A percentile compares a stretch with the other conserved stretches of the same genome.
These are phyloP conservation scores for Rhizopogon vesiculosus DNA, from an alignment of 768 basidiomycete genomes.

Conservation along the genomic window DNA sequence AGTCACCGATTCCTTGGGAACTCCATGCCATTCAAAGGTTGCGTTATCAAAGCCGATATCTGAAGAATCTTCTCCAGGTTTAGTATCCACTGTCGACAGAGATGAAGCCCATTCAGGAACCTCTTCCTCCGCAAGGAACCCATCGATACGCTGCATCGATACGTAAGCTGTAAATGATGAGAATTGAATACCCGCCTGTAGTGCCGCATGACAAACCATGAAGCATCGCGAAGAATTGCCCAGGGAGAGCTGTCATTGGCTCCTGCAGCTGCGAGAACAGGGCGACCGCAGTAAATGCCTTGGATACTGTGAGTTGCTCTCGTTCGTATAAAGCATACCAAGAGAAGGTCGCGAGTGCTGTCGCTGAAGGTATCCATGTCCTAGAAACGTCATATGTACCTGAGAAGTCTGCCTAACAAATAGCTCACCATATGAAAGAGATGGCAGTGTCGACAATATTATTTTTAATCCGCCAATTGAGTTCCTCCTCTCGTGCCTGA, in stretches of 20 bases:
- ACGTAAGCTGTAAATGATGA: slow-evolving; percentile 51
- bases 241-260: slow-evolving; percentile 61
- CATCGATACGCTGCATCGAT: slow-evolving; percentile 77
- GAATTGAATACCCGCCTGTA: neutral
- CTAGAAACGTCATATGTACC: slow-evolving; percentile 27
- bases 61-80: neutral
- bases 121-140: slow-evolving; percentile 67
- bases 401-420: neutral
- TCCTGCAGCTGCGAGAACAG: slow-evolving; percentile 69
- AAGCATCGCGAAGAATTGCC: slow-evolving; percentile 59
- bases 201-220: slow-evolving; percentile 37
- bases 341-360: slow-evolving; percentile 56
- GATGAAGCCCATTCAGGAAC: slow-evolving; percentile 77
- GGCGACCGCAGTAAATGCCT: slow-evolving; percentile 77
- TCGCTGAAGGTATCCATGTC: slow-evolving; percentile 72
- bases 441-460: slow-evolving; percentile 57
- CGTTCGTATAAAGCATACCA: slow-evolving; percentile 65
- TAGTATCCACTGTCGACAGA: slow-evolving; percentile 33
- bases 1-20: slow-evolving; percentile 20
- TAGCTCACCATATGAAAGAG: slow-evolving; percentile 60
- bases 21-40: slow-evolving; percentile 52
- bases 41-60: slow-evolving; percentile 51
- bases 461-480: slow-evolving; percentile 63
- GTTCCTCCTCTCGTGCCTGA: slow-evolving; percentile 54
- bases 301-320: slow-evolving; percentile 66